Base-by-base conservation (phyloP, 2,329 filamentous ascomycete genomes). In the Dendryphion nanum region DNA sequence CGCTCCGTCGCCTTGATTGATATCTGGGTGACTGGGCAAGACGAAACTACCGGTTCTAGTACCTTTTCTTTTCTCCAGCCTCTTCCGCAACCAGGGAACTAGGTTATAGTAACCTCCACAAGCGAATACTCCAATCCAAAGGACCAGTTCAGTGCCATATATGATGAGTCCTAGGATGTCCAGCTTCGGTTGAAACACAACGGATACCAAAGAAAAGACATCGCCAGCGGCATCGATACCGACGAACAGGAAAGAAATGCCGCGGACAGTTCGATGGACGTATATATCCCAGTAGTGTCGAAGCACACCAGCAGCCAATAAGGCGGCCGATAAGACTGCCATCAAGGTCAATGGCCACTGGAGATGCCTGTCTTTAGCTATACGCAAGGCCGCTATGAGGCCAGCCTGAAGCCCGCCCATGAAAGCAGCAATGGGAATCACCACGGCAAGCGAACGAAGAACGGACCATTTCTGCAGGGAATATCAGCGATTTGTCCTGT, bases 181-280 rank as follows among this genome's bases (percentile, higher is more conserved):
- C 3, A 83, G 52, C 14, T 67, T 64, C 0, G 72, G 69, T 54
- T 84, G 75, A 45, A 83, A 85, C 29, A 83, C 66, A 13, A 87
- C 69, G 1, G 82, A 83, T 3, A 82, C 57, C 0, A 87, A 65
- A 0, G 82, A 86, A 37, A 82, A 82, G 3, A 87, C 57, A 57
- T 87, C 83, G 0, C 83, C 83, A 1, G 79, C 70, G 0, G 82
- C 83, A 61, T 87, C 83, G 30, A 87, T 83, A 2, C 70, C 79
- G 0, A 85, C 82, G 47, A 88, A 88, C 2, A 85, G 67, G 59
- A 87, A 86, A 1, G 82, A 85, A 26, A 87, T 86, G 6, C 83
- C 83, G 12, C 81, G 72, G 2, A 86, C 83, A 0, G 82, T 85
- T 5, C 78, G 73, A 47, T 85, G 76, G 2, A 72, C 56, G 51